phyloP scores from a whole-genome alignment of 352 stramenopile genomes.

The Elongisporangium anandrum region DNA sequence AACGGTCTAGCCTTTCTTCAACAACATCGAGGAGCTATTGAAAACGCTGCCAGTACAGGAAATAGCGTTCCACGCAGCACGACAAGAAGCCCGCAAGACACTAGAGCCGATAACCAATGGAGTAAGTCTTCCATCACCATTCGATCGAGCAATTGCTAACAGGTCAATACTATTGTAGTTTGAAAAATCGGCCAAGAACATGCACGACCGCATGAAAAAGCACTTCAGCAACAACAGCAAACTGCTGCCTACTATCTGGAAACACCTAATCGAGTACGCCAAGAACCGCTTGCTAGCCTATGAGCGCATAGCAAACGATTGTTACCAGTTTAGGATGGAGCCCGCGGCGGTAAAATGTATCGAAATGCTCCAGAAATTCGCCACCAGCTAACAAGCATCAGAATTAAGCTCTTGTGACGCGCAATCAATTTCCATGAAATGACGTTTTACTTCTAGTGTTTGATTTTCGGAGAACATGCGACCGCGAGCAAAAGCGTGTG shows the following conservation, averaged over 20 bases:
- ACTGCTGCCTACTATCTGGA: conserved; percentile 51
- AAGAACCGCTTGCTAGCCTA: conserved; percentile 32
- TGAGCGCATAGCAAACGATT: conserved; percentile 44
- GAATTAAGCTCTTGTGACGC: too few relatives aligned
- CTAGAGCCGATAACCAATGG: conserved; percentile 39
- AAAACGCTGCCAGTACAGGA: conserved; percentile 49
- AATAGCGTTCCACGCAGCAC: conserved; percentile 62
- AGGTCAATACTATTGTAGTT: too few relatives aligned
- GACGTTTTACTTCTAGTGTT: not conserved
- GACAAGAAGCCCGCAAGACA: conserved; percentile 49
- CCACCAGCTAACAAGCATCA: conserved; percentile 13
- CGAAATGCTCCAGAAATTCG: conserved; percentile 48
- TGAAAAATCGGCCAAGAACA: conserved; percentile 58
- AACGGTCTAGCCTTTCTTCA: conserved; percentile 38
- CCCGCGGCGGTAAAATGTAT: conserved; percentile 29
- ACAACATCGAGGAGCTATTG: conserved; percentile 46
- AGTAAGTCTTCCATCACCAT: not conserved
- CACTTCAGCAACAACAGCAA: conserved; percentile 50
- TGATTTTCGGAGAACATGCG: conserved; percentile 19
- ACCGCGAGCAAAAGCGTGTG: conserved; percentile 62
- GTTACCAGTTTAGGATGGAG: conserved; percentile 59
- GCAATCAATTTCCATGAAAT: not conserved
- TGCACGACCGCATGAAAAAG: conserved; percentile 76
- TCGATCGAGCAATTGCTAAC: too few relatives aligned
- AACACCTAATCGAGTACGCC: conserved; percentile 40